A percentile compares a stretch with the other conserved stretches of the same genome.
phyloP scores from a whole-genome alignment of 1,284 basidiomycete genomes.

The Ustilago curta region DNA sequence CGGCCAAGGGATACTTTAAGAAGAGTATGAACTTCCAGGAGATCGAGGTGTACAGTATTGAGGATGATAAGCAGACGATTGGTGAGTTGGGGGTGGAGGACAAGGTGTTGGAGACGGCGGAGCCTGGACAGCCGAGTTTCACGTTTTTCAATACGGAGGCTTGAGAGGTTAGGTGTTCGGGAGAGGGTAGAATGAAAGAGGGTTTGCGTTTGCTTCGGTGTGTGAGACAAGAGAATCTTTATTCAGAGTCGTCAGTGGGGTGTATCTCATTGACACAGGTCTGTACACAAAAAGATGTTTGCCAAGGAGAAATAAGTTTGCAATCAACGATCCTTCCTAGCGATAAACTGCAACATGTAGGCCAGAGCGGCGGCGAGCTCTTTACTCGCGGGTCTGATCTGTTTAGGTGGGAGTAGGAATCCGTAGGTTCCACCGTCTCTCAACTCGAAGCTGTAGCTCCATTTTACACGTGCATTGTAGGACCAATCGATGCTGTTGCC shows the following conservation, averaged over 20 bases:
- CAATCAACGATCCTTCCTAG: constrained; percentile 29
- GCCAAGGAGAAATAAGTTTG: no score
- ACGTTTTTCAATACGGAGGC: constrained; percentile 37
- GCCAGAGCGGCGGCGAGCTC: constrained; percentile 26
- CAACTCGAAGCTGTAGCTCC: constrained; percentile 81
- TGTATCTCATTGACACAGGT: no score
- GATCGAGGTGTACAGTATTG: constrained; percentile 78
- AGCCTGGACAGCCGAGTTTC: constrained; percentile 76
- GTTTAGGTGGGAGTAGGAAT: constrained; percentile 77
- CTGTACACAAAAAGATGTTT: no score
- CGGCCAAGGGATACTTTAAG: constrained; percentile 77
- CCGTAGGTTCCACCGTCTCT: constrained; percentile 87
- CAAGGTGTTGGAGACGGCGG: constrained; percentile 82
- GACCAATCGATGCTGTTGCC: constrained; percentile 77
- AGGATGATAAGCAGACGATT: constrained; percentile 75
- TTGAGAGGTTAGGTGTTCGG: not conserved
- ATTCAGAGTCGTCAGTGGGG: no score
- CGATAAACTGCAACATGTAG: constrained; percentile 51
- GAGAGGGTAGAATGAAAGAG: not conserved
- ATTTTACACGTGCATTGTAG: constrained; percentile 76
- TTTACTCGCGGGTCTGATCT: constrained; percentile 78
- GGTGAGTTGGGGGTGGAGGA: constrained; percentile 76
- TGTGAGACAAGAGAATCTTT: no score
- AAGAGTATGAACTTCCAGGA: constrained; percentile 82
- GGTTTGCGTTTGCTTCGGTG: no score